Conservation (phyloP, 2,329 filamentous ascomycete genomes). For the Talaromyces sp. region DNA sequence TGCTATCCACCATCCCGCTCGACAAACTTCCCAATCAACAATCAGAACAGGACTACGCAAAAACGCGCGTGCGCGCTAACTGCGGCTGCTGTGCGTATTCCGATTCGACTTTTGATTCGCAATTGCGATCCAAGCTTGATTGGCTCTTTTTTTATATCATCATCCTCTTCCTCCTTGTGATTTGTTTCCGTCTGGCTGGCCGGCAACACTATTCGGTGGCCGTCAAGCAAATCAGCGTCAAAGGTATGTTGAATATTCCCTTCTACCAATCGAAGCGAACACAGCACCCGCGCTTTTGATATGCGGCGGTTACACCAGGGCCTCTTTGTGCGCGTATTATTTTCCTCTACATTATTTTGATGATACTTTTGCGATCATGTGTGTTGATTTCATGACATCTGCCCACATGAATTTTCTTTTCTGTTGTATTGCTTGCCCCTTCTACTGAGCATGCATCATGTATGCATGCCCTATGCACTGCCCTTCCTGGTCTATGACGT, state of each 20-base stretch:
- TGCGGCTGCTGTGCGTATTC: not conserved
- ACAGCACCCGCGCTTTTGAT: not conserved
- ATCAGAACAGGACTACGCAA: not conserved
- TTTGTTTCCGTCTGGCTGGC: conserved; percentile 13
- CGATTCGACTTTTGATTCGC: not conserved
- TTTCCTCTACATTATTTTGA: not conserved
- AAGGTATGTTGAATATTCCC: conserved; percentile 22
- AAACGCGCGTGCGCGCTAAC: conserved; percentile 7
- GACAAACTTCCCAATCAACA: conserved; percentile 14
- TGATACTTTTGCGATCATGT: not conserved
- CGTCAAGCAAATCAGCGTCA: conserved; percentile 24
- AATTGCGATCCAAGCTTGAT: conserved; percentile 3
- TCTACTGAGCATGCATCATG: not conserved
- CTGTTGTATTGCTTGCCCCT: conserved; percentile 13
- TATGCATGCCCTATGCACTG: not conserved
- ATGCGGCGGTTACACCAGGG: not conserved
- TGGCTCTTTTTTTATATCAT: not conserved
- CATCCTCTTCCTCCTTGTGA: conserved; percentile 2
- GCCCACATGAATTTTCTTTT: conserved; percentile 7
- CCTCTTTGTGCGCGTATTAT: not conserved
- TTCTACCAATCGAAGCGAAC: conserved; percentile 10
- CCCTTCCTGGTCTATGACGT: not conserved
- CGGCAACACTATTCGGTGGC: conserved; percentile 3
- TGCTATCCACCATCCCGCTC: conserved; percentile 22
- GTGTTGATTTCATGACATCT: not conserved